These are phyloP conservation scores for Toxoplasma gondii DNA, from an alignment of 169 alveolate species.

Conservation along the genomic window DNA sequence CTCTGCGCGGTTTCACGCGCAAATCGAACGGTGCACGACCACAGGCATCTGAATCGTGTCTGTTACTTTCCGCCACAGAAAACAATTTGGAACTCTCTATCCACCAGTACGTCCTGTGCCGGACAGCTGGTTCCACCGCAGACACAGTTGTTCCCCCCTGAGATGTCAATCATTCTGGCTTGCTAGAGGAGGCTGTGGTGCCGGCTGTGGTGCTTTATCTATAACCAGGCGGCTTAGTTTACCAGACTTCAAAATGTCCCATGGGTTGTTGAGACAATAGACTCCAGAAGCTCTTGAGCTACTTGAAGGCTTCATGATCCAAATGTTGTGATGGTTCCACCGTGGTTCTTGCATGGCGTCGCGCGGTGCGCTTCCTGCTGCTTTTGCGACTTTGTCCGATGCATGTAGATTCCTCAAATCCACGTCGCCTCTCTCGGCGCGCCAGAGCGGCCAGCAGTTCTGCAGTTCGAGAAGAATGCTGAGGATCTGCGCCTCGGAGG, in stretches of 20 bases:
- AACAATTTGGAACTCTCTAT: too few relatives aligned
- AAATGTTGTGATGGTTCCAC: constrained; percentile 39
- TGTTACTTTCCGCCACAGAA: neutral
- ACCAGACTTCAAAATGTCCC: constrained; percentile 57
- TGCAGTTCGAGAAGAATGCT: neutral
- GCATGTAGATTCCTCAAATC: neutral
- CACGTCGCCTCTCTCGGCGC: constrained; percentile 17
- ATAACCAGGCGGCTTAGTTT: too few relatives aligned
- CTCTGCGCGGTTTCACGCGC: too few relatives aligned
- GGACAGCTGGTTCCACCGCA: too few relatives aligned
- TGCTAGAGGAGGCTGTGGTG: too few relatives aligned
- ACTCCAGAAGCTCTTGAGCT: constrained; percentile 50
- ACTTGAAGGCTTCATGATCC: constrained; percentile 67
- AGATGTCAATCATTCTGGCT: too few relatives aligned
- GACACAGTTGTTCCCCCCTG: too few relatives aligned
- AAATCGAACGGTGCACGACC: neutral
- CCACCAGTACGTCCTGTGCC: too few relatives aligned
- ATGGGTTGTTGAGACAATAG: constrained; percentile 45
- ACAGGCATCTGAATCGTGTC: neutral
- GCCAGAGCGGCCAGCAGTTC: constrained; percentile 30
- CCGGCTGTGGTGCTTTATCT: too few relatives aligned
- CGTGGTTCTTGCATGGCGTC: neutral
- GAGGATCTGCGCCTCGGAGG: neutral
- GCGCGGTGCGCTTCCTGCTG: neutral
- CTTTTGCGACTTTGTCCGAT: neutral